Base-by-base conservation (phyloP, 129 eudicot species). In the Chrysanthemum seticuspe region DNA sequence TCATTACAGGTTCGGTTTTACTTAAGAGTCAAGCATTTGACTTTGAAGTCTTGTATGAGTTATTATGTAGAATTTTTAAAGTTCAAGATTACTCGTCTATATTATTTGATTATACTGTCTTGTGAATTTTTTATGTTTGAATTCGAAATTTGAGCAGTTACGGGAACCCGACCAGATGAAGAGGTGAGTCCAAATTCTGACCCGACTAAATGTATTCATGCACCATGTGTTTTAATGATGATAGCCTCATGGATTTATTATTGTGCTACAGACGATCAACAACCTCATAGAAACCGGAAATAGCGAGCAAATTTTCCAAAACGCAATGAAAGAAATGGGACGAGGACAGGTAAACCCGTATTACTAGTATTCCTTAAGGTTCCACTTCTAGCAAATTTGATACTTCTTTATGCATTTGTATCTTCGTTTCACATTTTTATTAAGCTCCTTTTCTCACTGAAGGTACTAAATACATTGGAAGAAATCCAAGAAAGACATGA, bases 401-500 rank as follows among this genome's bases (percentile, higher is more conserved):
- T 16, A n/a, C 9, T 2, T 65, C 59, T 58, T 55, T 11, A 34
- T 16, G 19, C 56, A 10, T 11, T 6, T 10, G 16, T 45, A 4
- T 0, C 10, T 56, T 45, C 44, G 13, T 23, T 60, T 60, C 45
- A 10, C 29, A 70, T 70, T 15, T 16, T 49, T 63, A 6, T 45
- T 70, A 13, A n/a, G 14, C 56, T 3, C 2, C 56, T 40, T 65
- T 59, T 40, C 8, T 51, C 13, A 57, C 7, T 34, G 8, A 76
- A 94, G 99, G 87, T 94, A 40, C 74, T 90, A 75, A 87, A 82
- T 67, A 94, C 99, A 27, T 54, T 94, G 55, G 93, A 87, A 77
- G 99, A 94, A 80, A 94, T 94, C 67, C 99, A 94, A 76, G 99
- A 94, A 82, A 81, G 99, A 68, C 97, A 94, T 51, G 99, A 94